Conservation (phyloP, 441 rosid species). For the Euphorbia schlechtendalii region DNA sequence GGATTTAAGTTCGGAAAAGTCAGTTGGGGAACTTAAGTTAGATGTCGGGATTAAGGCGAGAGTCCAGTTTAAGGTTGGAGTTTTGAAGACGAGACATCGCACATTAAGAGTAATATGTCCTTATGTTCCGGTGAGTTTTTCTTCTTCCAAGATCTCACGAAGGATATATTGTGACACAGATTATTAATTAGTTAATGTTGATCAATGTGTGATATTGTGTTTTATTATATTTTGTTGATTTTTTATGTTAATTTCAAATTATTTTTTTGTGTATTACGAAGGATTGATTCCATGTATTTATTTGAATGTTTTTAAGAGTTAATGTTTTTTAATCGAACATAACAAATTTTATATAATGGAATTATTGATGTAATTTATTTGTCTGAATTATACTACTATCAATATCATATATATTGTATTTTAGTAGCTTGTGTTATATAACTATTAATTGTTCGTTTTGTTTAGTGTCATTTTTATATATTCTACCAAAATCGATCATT, state of each 20-base stretch:
- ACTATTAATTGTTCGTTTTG: too few species aligned
- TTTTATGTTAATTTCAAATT: background rate
- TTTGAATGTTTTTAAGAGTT: background rate
- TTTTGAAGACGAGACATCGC: conserved; percentile 40
- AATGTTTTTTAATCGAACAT: background rate
- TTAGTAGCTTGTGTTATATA: too few species aligned
- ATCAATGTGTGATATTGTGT: background rate
- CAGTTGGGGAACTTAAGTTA: conserved; percentile 34
- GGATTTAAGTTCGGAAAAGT: conserved; percentile 34
- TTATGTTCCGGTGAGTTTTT: conserved; percentile 38
- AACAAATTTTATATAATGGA: background rate
- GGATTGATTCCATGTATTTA: conserved; percentile 1
- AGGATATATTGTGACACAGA: conserved; percentile 35
- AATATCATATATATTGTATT: too few species aligned
- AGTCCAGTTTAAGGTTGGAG: conserved; percentile 52
- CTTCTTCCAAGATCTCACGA: conserved; percentile 27
- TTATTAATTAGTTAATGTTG: conserved; percentile 17
- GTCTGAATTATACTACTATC: too few species aligned
- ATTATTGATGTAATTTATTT: background rate
- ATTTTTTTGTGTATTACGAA: background rate
- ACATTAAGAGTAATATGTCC: conserved; percentile 41
- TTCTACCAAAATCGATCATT: too few species aligned
- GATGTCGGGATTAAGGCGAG: conserved; percentile 44
- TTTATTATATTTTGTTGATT: too few species aligned
- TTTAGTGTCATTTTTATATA: too few species aligned